Evolutionary conservation across 2,329 filamentous ascomycete species (phyloP).

Genomic region (Colletotrichum navitas): DNA sequence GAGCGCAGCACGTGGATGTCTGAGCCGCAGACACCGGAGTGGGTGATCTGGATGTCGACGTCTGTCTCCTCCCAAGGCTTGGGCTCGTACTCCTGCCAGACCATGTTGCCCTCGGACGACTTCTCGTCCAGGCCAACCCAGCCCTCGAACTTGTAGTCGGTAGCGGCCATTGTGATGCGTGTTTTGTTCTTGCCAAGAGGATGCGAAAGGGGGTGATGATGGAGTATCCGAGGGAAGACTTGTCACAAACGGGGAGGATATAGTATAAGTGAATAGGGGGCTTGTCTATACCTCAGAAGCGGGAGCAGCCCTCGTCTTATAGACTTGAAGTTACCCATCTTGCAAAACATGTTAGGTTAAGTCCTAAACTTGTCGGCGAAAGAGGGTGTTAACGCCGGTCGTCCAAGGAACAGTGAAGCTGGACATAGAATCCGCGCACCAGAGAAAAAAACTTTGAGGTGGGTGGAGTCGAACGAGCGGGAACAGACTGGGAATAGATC

Average conservation of each 20-base stretch:
- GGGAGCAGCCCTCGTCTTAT: conserved; percentile 32
- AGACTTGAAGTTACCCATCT: conserved; percentile 23
- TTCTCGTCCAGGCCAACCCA: conserved; percentile 60
- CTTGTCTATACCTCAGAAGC: not conserved
- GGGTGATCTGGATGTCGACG: conserved; percentile 73
- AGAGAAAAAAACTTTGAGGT: conserved; percentile 20
- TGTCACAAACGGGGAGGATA: not conserved
- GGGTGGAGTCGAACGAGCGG: conserved; percentile 37
- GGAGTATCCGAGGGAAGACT: conserved; percentile 10
- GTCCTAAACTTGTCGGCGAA: conserved; percentile 40
- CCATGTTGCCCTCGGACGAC: conserved; percentile 64
- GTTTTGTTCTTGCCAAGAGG: not conserved
- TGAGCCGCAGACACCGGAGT: conserved; percentile 75
- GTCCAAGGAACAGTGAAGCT: conserved; percentile 29
- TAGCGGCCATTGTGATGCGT: conserved; percentile 47
- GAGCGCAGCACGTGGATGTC: conserved; percentile 71
- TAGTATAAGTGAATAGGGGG: not conserved
- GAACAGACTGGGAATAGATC: conserved; percentile 30
- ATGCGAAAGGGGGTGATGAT: not conserved
- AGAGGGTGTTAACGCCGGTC: conserved; percentile 34
- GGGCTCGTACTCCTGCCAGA: conserved; percentile 68
- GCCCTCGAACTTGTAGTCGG: conserved; percentile 63
- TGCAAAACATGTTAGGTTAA: conserved; percentile 27
- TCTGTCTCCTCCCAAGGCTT: conserved; percentile 76
- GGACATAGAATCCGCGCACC: conserved; percentile 22